Evolutionary conservation across 208 protist genomes (phyloP).

Genomic region (Herpetomonas samuelpessoai): DNA sequence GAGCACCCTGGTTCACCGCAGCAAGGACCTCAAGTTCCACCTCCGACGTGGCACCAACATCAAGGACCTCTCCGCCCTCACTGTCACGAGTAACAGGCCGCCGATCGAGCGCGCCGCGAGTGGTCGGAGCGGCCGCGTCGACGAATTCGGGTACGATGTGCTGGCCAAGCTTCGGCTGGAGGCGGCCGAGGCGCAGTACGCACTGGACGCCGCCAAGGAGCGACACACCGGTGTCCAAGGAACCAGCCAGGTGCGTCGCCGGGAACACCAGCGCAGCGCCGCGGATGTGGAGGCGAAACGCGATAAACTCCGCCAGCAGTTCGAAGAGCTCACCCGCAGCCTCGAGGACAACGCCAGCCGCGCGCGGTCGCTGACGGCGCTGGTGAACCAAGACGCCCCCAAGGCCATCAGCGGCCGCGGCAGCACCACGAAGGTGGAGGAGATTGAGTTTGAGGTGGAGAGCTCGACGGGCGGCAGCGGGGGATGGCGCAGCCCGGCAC

Average conservation of each 20-base stretch:
- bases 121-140: slow-evolving; percentile 18
- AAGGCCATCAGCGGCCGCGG: slow-evolving; percentile 3
- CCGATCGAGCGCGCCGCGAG: slow-evolving; percentile 22
- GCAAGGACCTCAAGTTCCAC: slow-evolving; percentile 47
- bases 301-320: neutral
- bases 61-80: slow-evolving; percentile 36
- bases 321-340: slow-evolving; percentile 3
- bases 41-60: slow-evolving; percentile 66
- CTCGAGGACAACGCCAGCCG: slow-evolving; percentile 5
- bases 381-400: slow-evolving; percentile 6
- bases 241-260: slow-evolving; percentile 10
- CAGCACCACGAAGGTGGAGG: neutral
- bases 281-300: slow-evolving; percentile 13
- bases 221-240: slow-evolving; percentile 6
- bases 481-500: neutral
- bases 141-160: slow-evolving; percentile 33
- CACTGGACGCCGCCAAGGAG: slow-evolving; percentile 19
- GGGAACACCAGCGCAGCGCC: neutral
- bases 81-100: slow-evolving; percentile 21
- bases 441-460: neutral
- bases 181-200: slow-evolving; percentile 21
- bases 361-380: slow-evolving; percentile 6
- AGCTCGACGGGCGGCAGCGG: no score
- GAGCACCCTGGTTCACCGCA: slow-evolving; percentile 22
- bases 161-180: slow-evolving; percentile 42